Evolutionary conservation across 805 yeast genomes (phyloP).

Genomic region (Metschnikowia reukaufii): DNA sequence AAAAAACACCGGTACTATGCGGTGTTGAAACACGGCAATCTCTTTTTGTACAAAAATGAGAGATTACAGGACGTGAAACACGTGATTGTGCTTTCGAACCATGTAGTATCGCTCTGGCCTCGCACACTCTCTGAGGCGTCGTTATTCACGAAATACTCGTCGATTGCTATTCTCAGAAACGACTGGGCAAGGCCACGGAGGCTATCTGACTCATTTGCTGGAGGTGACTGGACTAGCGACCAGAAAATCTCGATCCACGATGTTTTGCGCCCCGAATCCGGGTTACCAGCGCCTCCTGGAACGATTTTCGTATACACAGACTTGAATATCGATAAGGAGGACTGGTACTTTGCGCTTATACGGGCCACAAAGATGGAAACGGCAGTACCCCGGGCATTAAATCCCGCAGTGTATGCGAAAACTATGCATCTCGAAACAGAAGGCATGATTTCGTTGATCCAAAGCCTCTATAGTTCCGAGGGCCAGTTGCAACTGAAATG

Average conservation of each 20-base stretch:
- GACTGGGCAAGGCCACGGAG: constrained; percentile 30
- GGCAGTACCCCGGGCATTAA: constrained; percentile 16
- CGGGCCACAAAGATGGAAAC: constrained; percentile 60
- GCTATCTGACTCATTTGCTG: constrained; percentile 20
- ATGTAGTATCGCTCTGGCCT: constrained; percentile 84
- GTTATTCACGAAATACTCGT: constrained; percentile 74
- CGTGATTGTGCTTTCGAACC: constrained; percentile 72
- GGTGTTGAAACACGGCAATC: constrained; percentile 80
- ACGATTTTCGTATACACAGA: constrained; percentile 69
- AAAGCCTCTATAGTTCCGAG: constrained; percentile 75
- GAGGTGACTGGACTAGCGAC: constrained; percentile 6
- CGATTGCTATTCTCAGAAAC: constrained; percentile 68
- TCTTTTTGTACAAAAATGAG: constrained; percentile 80
- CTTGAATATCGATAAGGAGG: constrained; percentile 81
- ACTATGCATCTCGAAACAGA: constrained; percentile 70
- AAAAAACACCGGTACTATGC: constrained; percentile 66
- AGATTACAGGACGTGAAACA: constrained; percentile 64
- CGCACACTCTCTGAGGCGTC: constrained; percentile 69
- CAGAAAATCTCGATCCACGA: constrained; percentile 25
- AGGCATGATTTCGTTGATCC: constrained; percentile 72
- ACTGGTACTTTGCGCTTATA: constrained; percentile 86
- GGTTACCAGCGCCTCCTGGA: constrained; percentile 36
- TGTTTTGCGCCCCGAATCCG: constrained; percentile 23
- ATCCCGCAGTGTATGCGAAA: constrained; percentile 64
- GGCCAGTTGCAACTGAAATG: constrained; percentile 83